Base-by-base conservation (phyloP, 805 yeast species). In the Ogataea chonburiensis region DNA sequence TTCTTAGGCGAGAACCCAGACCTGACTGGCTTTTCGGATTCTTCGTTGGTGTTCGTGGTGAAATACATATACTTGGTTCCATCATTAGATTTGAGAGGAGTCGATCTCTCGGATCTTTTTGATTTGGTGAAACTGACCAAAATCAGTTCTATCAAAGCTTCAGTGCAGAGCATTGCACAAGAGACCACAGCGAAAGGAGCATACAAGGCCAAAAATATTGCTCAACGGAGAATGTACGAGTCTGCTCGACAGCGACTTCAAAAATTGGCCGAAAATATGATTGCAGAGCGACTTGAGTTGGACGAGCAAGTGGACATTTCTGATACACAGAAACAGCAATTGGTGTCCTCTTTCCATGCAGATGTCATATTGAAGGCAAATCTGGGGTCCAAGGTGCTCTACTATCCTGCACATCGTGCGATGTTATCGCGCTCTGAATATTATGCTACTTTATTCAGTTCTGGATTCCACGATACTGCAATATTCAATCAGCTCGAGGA, bases 371-470 rank as follows among this genome's bases (percentile, higher is more conserved):
- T 79, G 1, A 49, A 67, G 1, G 66, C 68, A 5, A 43, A 46
- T 5, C 31, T 48, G 7, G 50, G 63, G 16, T 35, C 46, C 19
- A 27, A 4, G 26, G 53, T 31, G 3, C 50, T 56, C 0, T 68
- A 66, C 40, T 83, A 76, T 50, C 89, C 91, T 1, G 77, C 70
- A 5, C 85, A 85, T 55, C 65, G 79, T 26, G 69, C 84, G 0
- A 70, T 84, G 31, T 53, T 85, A 16, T 57, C 70, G 5, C 60
- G 88, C 25, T 73, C 84, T 3, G 81, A 75, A 28, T 84, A 80
- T 55, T 85, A 75, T 50, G 74, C 68, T 34, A 69, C 77, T 2
- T 71, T 83, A 80, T 77, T 85, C 52, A 55, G 64, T 7, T 77
- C 85, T 2, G 55, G 68, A 2, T 73, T 74, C 39, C 39, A 40